phyloP scores from a whole-genome alignment of 192 early-diverging fungal genomes.

The Umbelopsis sp. region DNA sequence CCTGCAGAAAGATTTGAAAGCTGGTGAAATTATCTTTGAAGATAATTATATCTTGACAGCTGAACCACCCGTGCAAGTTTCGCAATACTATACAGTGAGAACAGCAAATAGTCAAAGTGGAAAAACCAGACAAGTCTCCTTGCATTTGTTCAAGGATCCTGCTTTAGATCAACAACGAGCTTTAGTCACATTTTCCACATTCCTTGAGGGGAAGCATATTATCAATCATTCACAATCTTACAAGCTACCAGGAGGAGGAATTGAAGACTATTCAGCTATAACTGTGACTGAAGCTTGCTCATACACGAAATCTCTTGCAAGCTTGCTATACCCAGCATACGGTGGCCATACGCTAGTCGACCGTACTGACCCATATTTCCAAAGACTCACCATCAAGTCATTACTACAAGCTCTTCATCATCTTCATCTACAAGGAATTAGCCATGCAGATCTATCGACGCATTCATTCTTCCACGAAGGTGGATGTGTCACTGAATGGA shows the following conservation, averaged over 20 bases:
- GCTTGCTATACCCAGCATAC: background rate
- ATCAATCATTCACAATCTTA: background rate
- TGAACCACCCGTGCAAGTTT: background rate
- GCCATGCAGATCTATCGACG: background rate
- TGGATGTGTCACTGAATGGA: conserved; percentile 2
- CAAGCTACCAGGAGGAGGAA: background rate
- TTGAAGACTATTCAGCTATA: background rate
- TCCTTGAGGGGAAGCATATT: background rate
- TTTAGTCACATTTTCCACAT: background rate
- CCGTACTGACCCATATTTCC: conserved; percentile 2
- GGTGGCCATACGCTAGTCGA: background rate
- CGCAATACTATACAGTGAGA: background rate
- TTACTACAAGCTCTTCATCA: background rate
- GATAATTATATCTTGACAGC: background rate
- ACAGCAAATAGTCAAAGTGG: background rate
- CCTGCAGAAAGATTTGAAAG: background rate
- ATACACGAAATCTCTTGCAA: background rate
- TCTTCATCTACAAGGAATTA: background rate
- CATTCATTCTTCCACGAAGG: background rate
- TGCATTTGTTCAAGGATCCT: background rate
- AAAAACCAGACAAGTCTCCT: background rate
- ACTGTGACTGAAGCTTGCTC: background rate
- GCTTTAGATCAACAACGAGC: background rate
- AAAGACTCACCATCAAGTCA: conserved; percentile 3
- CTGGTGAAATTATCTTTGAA: background rate